Evolutionary conservation across 345 rosid species (phyloP).

Genomic region (Salix suchowensis): DNA sequence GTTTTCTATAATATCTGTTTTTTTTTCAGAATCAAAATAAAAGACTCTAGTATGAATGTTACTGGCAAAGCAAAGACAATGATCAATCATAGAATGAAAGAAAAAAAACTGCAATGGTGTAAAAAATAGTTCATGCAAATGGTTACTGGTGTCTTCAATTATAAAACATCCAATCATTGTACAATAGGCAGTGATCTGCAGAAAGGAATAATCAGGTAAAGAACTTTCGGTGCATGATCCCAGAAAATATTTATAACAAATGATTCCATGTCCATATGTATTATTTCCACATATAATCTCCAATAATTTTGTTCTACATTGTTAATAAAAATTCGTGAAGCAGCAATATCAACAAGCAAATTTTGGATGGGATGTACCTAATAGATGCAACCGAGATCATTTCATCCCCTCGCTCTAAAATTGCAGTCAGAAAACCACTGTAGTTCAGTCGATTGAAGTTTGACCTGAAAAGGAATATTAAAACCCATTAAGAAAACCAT

Average conservation of each 20-base stretch:
- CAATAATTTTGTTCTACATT: neutral
- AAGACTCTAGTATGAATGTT: neutral
- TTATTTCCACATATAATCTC: neutral
- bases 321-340: neutral
- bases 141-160: neutral
- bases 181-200: neutral
- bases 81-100: neutral
- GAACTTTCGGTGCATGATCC: neutral
- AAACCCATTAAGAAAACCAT: neutral
- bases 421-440: conserved; percentile 63
- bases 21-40: neutral
- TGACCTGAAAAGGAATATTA: conserved; percentile 49
- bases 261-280: neutral
- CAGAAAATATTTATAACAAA: neutral
- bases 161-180: neutral
- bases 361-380: conserved; percentile 41
- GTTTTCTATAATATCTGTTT: neutral
- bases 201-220: neutral
- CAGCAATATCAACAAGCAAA: neutral
- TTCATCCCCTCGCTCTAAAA: conserved; percentile 90
- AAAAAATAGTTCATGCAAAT: neutral
- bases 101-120: neutral
- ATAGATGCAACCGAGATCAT: conserved; percentile 77
- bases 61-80: neutral
- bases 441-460: conserved; percentile 76